phyloP scores from a whole-genome alignment of 2,329 filamentous ascomycete genomes.

The Myriosclerotinia duriaeana region DNA sequence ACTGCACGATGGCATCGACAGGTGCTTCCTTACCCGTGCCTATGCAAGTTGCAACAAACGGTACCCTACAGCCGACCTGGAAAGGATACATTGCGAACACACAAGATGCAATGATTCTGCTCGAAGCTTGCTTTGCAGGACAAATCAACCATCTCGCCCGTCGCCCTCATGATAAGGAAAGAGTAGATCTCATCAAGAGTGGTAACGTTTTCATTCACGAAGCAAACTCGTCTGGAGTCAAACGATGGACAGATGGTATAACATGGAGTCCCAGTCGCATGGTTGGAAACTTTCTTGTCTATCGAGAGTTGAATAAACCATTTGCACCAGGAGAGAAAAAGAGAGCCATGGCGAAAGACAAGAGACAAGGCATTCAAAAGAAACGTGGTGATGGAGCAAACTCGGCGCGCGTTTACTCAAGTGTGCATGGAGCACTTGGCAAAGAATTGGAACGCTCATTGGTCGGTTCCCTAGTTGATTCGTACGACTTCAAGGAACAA shows the following conservation, averaged over 20 bases:
- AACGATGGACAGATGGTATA: slow-evolving; percentile 89
- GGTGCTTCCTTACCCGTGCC: slow-evolving; percentile 7
- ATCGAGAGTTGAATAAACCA: slow-evolving; percentile 96
- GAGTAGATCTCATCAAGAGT: slow-evolving; percentile 72
- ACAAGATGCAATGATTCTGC: slow-evolving; percentile 68
- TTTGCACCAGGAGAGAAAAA: slow-evolving; percentile 85
- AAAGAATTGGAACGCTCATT: slow-evolving; percentile 45
- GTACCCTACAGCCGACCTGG: slow-evolving; percentile 33
- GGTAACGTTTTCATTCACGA: slow-evolving; percentile 91
- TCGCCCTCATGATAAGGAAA: slow-evolving; percentile 82
- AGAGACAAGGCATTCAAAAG: slow-evolving; percentile 41
- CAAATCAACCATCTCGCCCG: slow-evolving; percentile 73
- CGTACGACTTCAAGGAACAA: slow-evolving; percentile 79
- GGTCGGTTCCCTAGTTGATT: slow-evolving; percentile 84
- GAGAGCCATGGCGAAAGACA: slow-evolving; percentile 71
- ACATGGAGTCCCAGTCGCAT: slow-evolving; percentile 93
- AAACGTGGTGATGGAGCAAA: slow-evolving; percentile 27
- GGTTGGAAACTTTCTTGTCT: slow-evolving; percentile 94
- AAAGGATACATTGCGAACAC: slow-evolving; percentile 37
- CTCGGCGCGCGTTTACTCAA: slow-evolving; percentile 15
- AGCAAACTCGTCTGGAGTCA: slow-evolving; percentile 85
- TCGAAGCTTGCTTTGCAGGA: slow-evolving; percentile 75
- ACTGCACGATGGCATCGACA: slow-evolving; percentile 9
- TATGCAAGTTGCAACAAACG: slow-evolving; percentile 30
- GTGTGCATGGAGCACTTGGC: slow-evolving; percentile 26